phyloP scores from a whole-genome alignment of 2,329 filamentous ascomycete species.

The Rhynchosporium agropyri region DNA sequence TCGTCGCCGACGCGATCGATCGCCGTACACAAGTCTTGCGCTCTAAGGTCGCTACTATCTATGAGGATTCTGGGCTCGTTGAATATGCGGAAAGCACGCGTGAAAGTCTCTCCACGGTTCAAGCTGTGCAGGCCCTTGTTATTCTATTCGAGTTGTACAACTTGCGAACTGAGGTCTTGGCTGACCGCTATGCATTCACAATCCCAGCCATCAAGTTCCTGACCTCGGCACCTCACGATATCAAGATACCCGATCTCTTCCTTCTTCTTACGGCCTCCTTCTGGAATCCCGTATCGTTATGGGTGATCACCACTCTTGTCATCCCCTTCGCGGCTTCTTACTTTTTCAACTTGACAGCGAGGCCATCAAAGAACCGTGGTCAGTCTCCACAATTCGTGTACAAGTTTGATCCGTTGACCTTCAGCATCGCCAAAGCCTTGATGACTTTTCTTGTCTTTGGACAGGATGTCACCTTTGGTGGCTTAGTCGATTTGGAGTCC shows the following conservation, averaged over 20 bases:
- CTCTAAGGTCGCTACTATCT: constrained; percentile 64
- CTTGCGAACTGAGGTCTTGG: constrained; percentile 71
- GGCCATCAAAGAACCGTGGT: constrained; percentile 44
- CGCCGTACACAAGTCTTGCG: constrained; percentile 68
- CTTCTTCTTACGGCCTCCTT: constrained; percentile 74
- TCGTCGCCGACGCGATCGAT: constrained; percentile 77
- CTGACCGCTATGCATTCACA: constrained; percentile 72
- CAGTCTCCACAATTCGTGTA: constrained; percentile 54
- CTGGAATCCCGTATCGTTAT: constrained; percentile 81
- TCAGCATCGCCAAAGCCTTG: constrained; percentile 86
- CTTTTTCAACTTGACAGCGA: constrained; percentile 83
- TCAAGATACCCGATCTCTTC: constrained; percentile 81
- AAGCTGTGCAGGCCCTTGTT: constrained; percentile 69
- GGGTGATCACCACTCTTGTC: constrained; percentile 71
- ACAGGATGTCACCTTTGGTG: constrained; percentile 64
- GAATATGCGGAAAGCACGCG: constrained; percentile 68
- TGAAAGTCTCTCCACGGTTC: constrained; percentile 71
- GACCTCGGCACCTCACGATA: constrained; percentile 58
- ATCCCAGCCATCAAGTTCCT: constrained; percentile 63
- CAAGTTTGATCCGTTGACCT: constrained; percentile 81
- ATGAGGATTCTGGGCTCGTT: constrained; percentile 66
- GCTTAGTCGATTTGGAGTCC: constrained; percentile 60
- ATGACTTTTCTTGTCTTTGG: constrained; percentile 80
- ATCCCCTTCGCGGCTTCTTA: constrained; percentile 75
- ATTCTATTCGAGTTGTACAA: constrained; percentile 70